Base-by-base conservation (phyloP, 2,329 filamentous ascomycete genomes). In the Cladosporium halotolerans region DNA sequence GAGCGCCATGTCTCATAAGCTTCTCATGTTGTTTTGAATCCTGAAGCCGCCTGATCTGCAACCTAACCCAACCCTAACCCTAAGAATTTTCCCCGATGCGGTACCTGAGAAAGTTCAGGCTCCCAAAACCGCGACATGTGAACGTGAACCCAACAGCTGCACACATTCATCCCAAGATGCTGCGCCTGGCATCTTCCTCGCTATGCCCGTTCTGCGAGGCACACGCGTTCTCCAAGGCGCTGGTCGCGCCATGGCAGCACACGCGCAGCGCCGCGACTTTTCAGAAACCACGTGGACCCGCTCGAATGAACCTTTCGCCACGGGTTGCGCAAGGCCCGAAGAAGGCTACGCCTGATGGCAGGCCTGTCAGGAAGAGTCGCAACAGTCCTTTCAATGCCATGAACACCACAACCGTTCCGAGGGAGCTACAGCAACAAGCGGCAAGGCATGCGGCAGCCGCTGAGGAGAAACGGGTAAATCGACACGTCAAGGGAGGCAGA, bases 301-400 rank as follows among this genome's bases (percentile, higher is more conserved):
- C 77, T 14, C 71, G 76, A 44, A 80, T 80, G 76, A 67, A 70
- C 6, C 70, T 81, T 16, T 79, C 78, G 9, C 68, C 71, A 40
- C 68, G 67, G 57, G 74, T 76, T 52, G 67, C 66, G 8, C 67
- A 68, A 45, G 60, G 60, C 54, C 57, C 68, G 28, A 62, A 44
- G 44, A 54, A 55, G 45, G 51, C 55, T 42, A 45, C 58, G 13
- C 57, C 62, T 52, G 72, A 64, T 41, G 67, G 67, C 39, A 70
- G 66, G 55, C 72, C 73, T 2, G 57, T 65, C 8, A 53, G 56
- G 52, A 68, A 68, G 41, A 70, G 72, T 53, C 71, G 72, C 45
- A 72, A 75, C 57, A 77, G 78, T 4, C 81, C 81, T 2, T 84
- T 81, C 63, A 77, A 75, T 14, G 79, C 73, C 8, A 82, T 83